Evolutionary conservation across 2,329 filamentous ascomycete genomes (phyloP).

Genomic region (Ascochyta rabiei): DNA sequence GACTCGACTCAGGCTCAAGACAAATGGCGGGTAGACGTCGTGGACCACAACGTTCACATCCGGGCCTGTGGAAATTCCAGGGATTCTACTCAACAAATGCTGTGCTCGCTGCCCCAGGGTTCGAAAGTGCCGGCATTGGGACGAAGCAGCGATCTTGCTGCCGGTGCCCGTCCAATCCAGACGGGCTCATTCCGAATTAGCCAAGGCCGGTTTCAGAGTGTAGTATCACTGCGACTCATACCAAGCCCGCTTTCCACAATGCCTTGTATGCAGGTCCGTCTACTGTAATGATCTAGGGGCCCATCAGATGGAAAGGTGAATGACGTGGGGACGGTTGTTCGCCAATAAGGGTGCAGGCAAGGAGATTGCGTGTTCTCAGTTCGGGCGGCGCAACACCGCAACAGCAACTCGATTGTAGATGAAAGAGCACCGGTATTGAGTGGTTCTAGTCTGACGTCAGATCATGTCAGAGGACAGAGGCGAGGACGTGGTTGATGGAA

Average conservation of each 20-base stretch:
- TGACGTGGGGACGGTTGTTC: not conserved
- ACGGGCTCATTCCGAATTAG: conserved; percentile 5
- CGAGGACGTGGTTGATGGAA: conserved; percentile 5
- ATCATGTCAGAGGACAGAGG: not conserved
- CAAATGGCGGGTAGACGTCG: not conserved
- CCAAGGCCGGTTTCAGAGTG: conserved; percentile 8
- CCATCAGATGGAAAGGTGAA: not conserved
- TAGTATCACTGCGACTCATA: conserved; percentile 5
- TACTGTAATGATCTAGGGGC: not conserved
- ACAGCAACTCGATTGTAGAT: not conserved
- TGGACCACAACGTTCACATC: not conserved
- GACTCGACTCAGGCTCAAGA: too few relatives aligned
- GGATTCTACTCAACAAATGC: conserved; percentile 12
- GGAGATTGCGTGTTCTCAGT: not conserved
- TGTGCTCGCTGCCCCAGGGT: conserved; percentile 8
- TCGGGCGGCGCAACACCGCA: not conserved
- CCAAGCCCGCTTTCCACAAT: conserved; percentile 13
- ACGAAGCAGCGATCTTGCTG: not conserved
- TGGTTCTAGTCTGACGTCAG: conserved; percentile 1
- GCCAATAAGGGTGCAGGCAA: not conserved
- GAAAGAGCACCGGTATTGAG: not conserved
- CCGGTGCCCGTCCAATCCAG: not conserved
- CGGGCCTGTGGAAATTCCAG: conserved; percentile 12
- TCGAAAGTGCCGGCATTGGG: conserved; percentile 7
- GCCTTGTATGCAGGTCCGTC: conserved; percentile 7